Conservation (phyloP, 2,329 filamentous ascomycete genomes). For the Colletotrichum echinochloae region DNA sequence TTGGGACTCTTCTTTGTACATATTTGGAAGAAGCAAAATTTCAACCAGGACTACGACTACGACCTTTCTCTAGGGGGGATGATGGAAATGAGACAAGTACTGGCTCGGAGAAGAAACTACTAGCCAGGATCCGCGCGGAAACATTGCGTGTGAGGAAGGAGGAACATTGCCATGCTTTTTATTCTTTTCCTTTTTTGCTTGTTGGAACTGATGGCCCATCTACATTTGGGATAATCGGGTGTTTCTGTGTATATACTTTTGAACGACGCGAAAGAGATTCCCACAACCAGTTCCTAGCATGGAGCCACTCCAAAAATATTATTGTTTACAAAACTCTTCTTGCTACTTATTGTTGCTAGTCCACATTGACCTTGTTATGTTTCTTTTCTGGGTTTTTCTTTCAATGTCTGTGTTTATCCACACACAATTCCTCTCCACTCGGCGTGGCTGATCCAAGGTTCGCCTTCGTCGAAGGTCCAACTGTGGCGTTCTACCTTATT, state of each 20-base stretch:
- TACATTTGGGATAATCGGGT: slow-evolving; percentile 28
- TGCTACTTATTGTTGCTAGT: not conserved
- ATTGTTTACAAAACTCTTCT: slow-evolving; percentile 17
- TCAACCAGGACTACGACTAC: slow-evolving; percentile 17
- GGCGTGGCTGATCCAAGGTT: slow-evolving; percentile 23
- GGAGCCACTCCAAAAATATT: slow-evolving; percentile 14
- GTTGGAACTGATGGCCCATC: slow-evolving; percentile 4
- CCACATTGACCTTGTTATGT: not conserved
- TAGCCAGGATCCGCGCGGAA: slow-evolving; percentile 2
- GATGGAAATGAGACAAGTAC: slow-evolving; percentile 17
- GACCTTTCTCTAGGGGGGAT: slow-evolving; percentile 8
- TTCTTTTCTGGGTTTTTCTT: not conserved
- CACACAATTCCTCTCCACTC: not conserved
- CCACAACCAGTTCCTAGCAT: slow-evolving; percentile 8
- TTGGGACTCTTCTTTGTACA: slow-evolving; percentile 39
- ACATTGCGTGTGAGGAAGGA: not conserved
- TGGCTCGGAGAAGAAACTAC: slow-evolving; percentile 6
- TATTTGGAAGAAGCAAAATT: slow-evolving; percentile 33
- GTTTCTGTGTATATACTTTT: slow-evolving; percentile 41
- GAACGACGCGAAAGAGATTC: slow-evolving; percentile 37
- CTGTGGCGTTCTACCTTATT: slow-evolving; percentile 27
- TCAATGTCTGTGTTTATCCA: not conserved
- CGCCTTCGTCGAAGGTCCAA: not conserved
- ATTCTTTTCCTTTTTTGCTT: no score
- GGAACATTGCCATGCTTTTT: slow-evolving; percentile 11